phyloP scores from a whole-genome alignment of 805 yeast genomes.

The Hagleromyces aurorensis region DNA sequence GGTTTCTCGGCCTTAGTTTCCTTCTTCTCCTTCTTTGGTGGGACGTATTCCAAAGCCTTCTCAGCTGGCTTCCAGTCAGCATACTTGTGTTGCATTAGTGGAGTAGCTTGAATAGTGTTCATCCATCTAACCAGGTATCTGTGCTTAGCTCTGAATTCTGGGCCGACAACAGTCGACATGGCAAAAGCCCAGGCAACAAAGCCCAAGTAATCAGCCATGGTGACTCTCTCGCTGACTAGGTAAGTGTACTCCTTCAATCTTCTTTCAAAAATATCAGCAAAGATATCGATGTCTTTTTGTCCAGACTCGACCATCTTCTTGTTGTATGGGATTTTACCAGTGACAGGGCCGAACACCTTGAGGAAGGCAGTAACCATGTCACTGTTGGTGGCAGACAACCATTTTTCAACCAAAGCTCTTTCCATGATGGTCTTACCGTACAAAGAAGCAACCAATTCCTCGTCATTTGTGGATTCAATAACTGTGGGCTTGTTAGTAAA shows the following conservation, averaged over 20 bases:
- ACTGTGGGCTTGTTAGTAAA: slow-evolving; percentile 20
- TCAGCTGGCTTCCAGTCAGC: slow-evolving; percentile 51
- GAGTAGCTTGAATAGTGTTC: slow-evolving; percentile 44
- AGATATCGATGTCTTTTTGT: slow-evolving; percentile 32
- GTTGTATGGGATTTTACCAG: slow-evolving; percentile 69
- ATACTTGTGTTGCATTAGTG: slow-evolving; percentile 40
- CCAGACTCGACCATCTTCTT: slow-evolving; percentile 54
- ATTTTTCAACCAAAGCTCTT: slow-evolving; percentile 54
- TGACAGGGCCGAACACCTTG: slow-evolving; percentile 45
- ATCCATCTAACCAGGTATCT: slow-evolving; percentile 71
- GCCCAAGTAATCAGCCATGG: slow-evolving; percentile 32
- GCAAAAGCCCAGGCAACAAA: slow-evolving; percentile 15
- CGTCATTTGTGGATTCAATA: slow-evolving; percentile 30
- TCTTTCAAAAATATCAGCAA: slow-evolving; percentile 42
- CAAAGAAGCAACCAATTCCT: slow-evolving; percentile 33
- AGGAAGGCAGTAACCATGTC: slow-evolving; percentile 48
- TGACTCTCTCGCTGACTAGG: slow-evolving; percentile 63
- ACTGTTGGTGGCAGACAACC: slow-evolving; percentile 68
- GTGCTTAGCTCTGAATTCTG: slow-evolving; percentile 52
- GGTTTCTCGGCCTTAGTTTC: slow-evolving; percentile 24
- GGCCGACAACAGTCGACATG: slow-evolving; percentile 50
- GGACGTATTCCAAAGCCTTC: slow-evolving; percentile 55
- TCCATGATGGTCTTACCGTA: slow-evolving; percentile 61
- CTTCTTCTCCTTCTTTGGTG: slow-evolving; percentile 42
- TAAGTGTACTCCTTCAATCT: slow-evolving; percentile 58